phyloP scores from a whole-genome alignment of 1,284 basidiomycete genomes.

The Marasmius tenuissimus region DNA sequence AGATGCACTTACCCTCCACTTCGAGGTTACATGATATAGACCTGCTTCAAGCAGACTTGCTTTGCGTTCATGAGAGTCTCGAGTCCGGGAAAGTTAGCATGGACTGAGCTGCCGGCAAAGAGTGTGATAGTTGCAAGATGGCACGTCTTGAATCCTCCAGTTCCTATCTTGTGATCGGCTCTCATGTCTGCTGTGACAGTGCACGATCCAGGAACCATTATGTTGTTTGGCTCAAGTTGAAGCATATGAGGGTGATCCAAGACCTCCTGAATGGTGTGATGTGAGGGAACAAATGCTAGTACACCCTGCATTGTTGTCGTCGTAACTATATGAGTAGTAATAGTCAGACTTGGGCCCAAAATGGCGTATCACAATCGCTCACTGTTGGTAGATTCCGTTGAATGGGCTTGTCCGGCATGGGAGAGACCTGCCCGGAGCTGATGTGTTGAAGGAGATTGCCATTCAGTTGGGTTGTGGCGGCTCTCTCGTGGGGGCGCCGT shows the following conservation, averaged over 20 bases:
- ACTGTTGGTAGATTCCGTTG: too few species aligned
- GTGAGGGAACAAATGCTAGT: background rate
- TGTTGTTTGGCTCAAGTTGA: background rate
- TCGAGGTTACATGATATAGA: background rate
- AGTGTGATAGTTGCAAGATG: background rate
- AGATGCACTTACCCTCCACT: background rate
- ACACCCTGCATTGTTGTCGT: background rate
- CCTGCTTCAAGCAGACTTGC: background rate
- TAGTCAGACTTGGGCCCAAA: too few species aligned
- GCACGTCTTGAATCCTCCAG: background rate
- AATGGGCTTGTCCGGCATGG: too few species aligned
- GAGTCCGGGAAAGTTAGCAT: background rate
- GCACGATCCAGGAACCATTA: background rate
- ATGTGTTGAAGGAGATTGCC: too few species aligned
- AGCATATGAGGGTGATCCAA: background rate
- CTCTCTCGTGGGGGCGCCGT: too few species aligned
- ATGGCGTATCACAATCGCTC: too few species aligned
- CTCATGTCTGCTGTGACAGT: background rate
- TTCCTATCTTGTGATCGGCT: background rate
- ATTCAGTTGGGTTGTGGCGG: too few species aligned
- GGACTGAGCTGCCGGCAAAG: background rate
- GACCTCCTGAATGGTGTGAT: background rate
- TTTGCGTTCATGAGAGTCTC: background rate
- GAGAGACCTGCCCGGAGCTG: too few species aligned
- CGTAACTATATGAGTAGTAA: background rate